Conservation (phyloP, 1,284 basidiomycete genomes). For the Austropuccinia psidii region DNA sequence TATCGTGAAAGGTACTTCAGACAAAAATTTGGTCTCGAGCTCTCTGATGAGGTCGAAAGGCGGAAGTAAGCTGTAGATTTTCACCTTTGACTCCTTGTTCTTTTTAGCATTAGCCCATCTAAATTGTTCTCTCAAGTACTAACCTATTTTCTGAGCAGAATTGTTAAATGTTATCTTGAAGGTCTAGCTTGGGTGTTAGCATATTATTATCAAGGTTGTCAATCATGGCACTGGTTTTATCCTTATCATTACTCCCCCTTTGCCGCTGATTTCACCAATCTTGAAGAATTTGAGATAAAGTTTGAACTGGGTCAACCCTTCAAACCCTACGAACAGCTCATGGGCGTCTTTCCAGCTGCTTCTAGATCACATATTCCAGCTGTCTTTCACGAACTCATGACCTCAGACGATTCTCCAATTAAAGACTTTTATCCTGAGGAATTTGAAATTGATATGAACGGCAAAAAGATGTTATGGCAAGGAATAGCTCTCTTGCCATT, state of each 20-base stretch:
- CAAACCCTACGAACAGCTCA: constrained; percentile 93
- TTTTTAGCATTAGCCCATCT: not conserved
- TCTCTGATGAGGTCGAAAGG: constrained; percentile 64
- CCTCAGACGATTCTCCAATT: constrained; percentile 75
- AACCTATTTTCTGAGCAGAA: no score
- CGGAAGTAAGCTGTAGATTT: constrained; percentile 57
- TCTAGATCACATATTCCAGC: constrained; percentile 81
- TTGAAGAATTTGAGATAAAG: constrained; percentile 68
- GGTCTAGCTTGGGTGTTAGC: constrained; percentile 93
- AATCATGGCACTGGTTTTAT: constrained; percentile 99
- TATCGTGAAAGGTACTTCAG: constrained; percentile 92
- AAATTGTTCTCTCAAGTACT: constrained; percentile 18
- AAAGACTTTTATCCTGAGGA: constrained; percentile 89
- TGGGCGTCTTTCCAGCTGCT: constrained; percentile 94
- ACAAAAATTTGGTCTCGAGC: constrained; percentile 80
- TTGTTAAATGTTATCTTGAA: constrained; percentile 80
- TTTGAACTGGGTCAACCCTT: constrained; percentile 78
- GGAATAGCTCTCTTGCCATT: constrained; percentile 94
- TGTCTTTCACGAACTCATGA: constrained; percentile 84
- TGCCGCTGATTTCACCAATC: constrained; percentile 82
- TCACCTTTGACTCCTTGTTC: no score
- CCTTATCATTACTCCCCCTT: constrained; percentile 98
- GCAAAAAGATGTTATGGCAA: constrained; percentile 99
- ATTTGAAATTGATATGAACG: constrained; percentile 99
- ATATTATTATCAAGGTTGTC: constrained; percentile 94